Percentiles rank a stretch among this genome's conserved stretches.
Evolutionary conservation across 2,329 filamentous ascomycete species (phyloP).

Genomic region (Sclerotinia nivalis): DNA sequence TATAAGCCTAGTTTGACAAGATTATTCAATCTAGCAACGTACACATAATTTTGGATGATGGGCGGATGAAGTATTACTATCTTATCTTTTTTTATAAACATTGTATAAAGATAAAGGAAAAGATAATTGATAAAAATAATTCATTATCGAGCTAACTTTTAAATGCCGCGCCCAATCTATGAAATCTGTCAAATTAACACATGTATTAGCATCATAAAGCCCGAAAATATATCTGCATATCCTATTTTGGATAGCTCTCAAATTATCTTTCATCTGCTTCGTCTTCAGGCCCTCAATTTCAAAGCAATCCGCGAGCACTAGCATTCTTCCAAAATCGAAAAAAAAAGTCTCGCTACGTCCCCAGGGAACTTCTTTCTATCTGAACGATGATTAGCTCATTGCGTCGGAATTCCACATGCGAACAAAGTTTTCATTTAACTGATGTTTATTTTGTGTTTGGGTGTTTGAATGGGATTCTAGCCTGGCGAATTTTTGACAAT

Average conservation of each 20-base stretch:
- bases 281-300: constrained; percentile 50
- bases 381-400: constrained; percentile 55
- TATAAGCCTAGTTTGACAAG: background rate
- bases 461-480: background rate
- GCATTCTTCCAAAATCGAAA: constrained; percentile 51
- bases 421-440: constrained; percentile 47
- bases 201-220: background rate
- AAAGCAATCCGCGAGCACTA: constrained; percentile 64
- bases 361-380: constrained; percentile 60
- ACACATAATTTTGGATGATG: constrained; percentile 57
- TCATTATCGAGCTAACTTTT: too few species aligned
- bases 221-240: background rate
- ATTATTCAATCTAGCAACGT: background rate
- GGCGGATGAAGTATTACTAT: constrained; percentile 59
- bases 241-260: constrained; percentile 59
- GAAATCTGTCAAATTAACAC: constrained; percentile 46
- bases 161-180: too few species aligned
- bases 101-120: too few species aligned
- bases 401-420: constrained; percentile 64
- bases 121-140: too few species aligned
- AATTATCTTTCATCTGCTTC: constrained; percentile 51
- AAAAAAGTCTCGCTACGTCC: constrained; percentile 54
- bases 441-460: background rate
- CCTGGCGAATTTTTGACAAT: background rate
- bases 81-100: too few species aligned